phyloP scores from a whole-genome alignment of 345 rosid species.

The Barbarea vulgaris region DNA sequence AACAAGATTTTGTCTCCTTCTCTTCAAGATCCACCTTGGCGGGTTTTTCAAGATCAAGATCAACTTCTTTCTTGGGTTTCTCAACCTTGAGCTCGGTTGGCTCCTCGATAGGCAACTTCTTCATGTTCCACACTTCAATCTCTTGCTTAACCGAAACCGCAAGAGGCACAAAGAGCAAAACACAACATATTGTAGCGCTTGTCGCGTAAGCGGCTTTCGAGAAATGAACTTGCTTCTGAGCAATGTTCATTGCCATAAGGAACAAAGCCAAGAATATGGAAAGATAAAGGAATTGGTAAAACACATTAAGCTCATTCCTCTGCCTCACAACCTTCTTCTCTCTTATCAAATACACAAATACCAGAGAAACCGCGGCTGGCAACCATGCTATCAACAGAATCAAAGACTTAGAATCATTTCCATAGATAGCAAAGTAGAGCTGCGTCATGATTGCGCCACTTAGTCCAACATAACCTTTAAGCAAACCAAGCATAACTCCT shows the following conservation, averaged over 20 bases:
- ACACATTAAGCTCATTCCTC: constrained; percentile 60
- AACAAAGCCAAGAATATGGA: constrained; percentile 72
- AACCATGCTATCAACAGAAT: constrained; percentile 83
- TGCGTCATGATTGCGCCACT: constrained; percentile 91
- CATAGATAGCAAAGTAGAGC: constrained; percentile 78
- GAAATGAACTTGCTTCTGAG: constrained; percentile 58
- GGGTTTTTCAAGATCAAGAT: constrained; percentile 15
- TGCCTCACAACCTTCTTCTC: constrained; percentile 51
- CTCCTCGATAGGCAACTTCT: constrained; percentile 38
- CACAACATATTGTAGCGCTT: constrained; percentile 49
- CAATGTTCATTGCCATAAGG: constrained; percentile 62
- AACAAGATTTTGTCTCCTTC: constrained; percentile 49
- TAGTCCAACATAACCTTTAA: constrained; percentile 81
- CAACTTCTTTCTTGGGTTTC: constrained; percentile 32
- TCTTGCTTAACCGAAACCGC: constrained; percentile 64
- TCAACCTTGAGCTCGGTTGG: constrained; percentile 36
- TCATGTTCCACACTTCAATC: constrained; percentile 54
- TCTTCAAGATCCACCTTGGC: background rate
- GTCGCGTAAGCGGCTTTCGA: constrained; percentile 54
- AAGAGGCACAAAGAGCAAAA: constrained; percentile 68
- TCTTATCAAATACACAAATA: constrained; percentile 72
- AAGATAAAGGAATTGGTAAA: constrained; percentile 60
- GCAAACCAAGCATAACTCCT: constrained; percentile 75
- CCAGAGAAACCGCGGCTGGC: constrained; percentile 73
- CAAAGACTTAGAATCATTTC: constrained; percentile 69